Conservation (phyloP, 2,329 filamentous ascomycete genomes). For the Emericellopsis atlantica region DNA sequence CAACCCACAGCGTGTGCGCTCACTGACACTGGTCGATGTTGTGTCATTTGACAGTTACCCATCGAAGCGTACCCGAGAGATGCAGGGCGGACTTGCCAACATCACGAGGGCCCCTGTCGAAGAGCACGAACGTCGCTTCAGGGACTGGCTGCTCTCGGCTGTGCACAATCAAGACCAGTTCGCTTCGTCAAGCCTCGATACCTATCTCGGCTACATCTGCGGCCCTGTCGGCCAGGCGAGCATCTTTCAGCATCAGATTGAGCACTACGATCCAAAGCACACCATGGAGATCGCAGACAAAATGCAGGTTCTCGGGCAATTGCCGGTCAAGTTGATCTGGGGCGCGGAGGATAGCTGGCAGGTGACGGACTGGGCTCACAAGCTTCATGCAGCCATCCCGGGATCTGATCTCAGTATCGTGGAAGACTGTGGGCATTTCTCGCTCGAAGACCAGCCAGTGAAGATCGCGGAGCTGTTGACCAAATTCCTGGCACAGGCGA, state of each 20-base stretch:
- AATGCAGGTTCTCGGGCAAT: conserved; percentile 9
- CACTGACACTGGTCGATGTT: conserved; percentile 15
- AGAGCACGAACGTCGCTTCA: conserved; percentile 12
- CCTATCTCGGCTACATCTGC: conserved; percentile 17
- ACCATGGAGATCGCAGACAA: conserved; percentile 14
- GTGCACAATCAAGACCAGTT: conserved; percentile 9
- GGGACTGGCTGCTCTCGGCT: conserved; percentile 12
- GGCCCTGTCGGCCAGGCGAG: conserved; percentile 17
- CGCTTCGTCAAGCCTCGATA: conserved; percentile 8
- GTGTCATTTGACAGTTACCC: conserved; percentile 21
- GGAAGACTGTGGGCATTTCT: conserved; percentile 16
- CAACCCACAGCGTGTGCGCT: conserved; percentile 8
- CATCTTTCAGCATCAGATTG: conserved; percentile 18
- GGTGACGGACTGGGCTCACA: conserved; percentile 16
- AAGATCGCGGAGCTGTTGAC: conserved; percentile 4
- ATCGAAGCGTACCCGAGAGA: conserved; percentile 14
- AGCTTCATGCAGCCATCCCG: conserved; percentile 14
- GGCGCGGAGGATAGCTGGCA: conserved; percentile 18
- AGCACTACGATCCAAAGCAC: conserved; percentile 18
- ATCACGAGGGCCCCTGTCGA: conserved; percentile 10
- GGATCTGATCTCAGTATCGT: conserved; percentile 13
- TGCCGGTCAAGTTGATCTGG: conserved; percentile 12
- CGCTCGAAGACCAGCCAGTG: conserved; percentile 14
- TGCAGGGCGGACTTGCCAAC: conserved; percentile 13
- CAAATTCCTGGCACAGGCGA: not conserved